Base-by-base conservation (phyloP, 805 yeast genomes). In the Clavispora santaluciae region DNA sequence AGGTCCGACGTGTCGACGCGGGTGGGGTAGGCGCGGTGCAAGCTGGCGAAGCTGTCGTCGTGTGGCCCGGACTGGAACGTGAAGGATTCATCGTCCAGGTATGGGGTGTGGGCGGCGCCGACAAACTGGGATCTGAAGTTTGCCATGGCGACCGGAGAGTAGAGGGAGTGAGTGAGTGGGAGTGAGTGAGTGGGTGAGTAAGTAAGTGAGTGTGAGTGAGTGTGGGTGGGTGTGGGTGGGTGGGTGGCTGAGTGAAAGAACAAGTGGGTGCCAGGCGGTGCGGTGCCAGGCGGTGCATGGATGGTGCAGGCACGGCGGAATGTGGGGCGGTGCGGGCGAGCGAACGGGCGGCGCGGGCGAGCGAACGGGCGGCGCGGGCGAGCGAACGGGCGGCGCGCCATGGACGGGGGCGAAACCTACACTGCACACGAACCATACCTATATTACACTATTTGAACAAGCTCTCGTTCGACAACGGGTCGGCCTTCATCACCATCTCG, bases 381-480 rank as follows among this genome's bases (percentile, higher is more conserved):
- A n/a, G n/a, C n/a, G 31, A 28, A 9, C 20, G 17, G 17, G 17
- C 8, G 31, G 13, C 13, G 6, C 10, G 10, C 9, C 33, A 29
- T 5, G 20, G 17, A 29, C 11, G 18, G 33, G 18, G 5, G 17
- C 21, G 6, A 17, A 6, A 12, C 22, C 11, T 30, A n/a, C 22
- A 21, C 9, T 22, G 18, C 13, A 10, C 18, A 13, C 13, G 30
- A 10, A 12, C n/a, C 13, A 10, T 9, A 9, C 31, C 31, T 28
- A 16, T 22, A 20, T 25, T 35, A 25, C 39, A 15, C 39, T 81
- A 56, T 54, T 65, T 86, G 68, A 89, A 89, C 48, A 89, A 63
- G 21, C 76, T 78, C 45, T 78, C 87, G 60, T 87, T 85, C 21
- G 90, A 78, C 55, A 89, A 75, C 41, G 96, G 96, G 63, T 89